A percentile compares a stretch with the other conserved stretches of the same genome.
Evolutionary conservation across 1,284 basidiomycete genomes (phyloP).

Genomic region (Amylostereum chailletii): DNA sequence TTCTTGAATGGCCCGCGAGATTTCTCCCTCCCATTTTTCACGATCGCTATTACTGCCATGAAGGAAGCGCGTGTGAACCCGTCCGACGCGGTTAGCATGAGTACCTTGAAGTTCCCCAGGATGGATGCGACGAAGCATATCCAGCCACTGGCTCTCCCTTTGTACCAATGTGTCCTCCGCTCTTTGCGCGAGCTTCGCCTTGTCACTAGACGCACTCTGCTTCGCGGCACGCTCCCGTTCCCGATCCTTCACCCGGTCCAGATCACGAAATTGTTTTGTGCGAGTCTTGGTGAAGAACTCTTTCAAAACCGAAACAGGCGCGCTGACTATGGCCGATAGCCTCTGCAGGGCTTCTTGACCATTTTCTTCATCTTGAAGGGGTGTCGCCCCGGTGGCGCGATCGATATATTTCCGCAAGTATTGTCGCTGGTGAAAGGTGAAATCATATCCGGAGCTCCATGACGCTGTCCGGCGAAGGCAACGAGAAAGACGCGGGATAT

Average conservation of each 20-base stretch:
- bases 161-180: slow-evolving; percentile 45
- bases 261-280: slow-evolving; percentile 30
- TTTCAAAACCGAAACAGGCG: slow-evolving; percentile 41
- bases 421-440: slow-evolving; percentile 61
- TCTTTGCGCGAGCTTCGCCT: slow-evolving; percentile 40
- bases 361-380: slow-evolving; percentile 38
- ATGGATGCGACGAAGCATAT: slow-evolving; percentile 43
- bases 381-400: slow-evolving; percentile 32
- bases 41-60: slow-evolving; percentile 41
- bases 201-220: slow-evolving; percentile 19
- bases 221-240: slow-evolving; percentile 19
- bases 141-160: slow-evolving; percentile 57
- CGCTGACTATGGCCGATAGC: slow-evolving; percentile 45
- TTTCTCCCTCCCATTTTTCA: slow-evolving; percentile 54
- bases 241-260: slow-evolving; percentile 24
- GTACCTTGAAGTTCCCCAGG: slow-evolving; percentile 40
- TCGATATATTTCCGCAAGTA: slow-evolving; percentile 49
- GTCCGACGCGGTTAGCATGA: slow-evolving; percentile 39
- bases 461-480: slow-evolving; percentile 44
- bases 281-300: slow-evolving; percentile 34
- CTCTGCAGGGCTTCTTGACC: slow-evolving; percentile 29
- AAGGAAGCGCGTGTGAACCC: slow-evolving; percentile 46
- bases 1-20: slow-evolving; percentile 46
- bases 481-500: slow-evolving; percentile 24
- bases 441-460: slow-evolving; percentile 50